Conservation (phyloP, 1,139 yeast genomes). For the Protomyces lactucae-debilis region DNA sequence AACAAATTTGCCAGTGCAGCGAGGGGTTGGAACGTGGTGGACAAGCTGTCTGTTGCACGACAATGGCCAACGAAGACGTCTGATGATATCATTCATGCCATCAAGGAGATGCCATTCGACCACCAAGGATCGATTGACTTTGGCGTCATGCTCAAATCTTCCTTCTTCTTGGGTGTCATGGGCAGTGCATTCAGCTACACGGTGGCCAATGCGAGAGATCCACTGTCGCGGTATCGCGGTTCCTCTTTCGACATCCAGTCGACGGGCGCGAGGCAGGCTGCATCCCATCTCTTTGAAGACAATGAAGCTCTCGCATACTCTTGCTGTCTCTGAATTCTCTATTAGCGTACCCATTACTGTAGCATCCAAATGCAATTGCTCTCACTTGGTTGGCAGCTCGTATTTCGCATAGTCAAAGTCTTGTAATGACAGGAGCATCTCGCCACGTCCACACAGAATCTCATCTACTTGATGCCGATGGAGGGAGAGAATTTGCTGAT, state of each 20-base stretch:
- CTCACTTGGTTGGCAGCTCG: neutral
- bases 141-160: slow-evolving; percentile 6
- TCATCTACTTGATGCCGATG: slow-evolving; percentile 45
- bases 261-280: neutral
- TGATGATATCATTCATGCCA: neutral
- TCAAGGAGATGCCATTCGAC: slow-evolving; percentile 2
- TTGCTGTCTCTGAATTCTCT: neutral
- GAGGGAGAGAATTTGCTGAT: slow-evolving; percentile 58
- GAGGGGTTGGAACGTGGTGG: slow-evolving; percentile 6
- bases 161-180: slow-evolving; percentile 7
- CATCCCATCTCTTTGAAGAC: neutral
- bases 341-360: neutral
- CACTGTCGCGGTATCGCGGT: slow-evolving; percentile 4
- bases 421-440: slow-evolving; percentile 1
- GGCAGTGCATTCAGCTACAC: slow-evolving; percentile 3
- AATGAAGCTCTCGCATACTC: neutral
- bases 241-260: neutral
- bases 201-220: slow-evolving; percentile 5
- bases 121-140: slow-evolving; percentile 9
- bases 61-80: neutral
- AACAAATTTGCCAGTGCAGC: slow-evolving; percentile 1
- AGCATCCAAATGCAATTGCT: neutral
- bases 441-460: slow-evolving; percentile 43
- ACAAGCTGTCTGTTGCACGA: slow-evolving; percentile 1
- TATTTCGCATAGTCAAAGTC: slow-evolving; percentile 11